Percentiles rank a stretch among this genome's conserved stretches.
Conservation (phyloP, 306 rosid genomes). For the Acacia acuminata region DNA sequence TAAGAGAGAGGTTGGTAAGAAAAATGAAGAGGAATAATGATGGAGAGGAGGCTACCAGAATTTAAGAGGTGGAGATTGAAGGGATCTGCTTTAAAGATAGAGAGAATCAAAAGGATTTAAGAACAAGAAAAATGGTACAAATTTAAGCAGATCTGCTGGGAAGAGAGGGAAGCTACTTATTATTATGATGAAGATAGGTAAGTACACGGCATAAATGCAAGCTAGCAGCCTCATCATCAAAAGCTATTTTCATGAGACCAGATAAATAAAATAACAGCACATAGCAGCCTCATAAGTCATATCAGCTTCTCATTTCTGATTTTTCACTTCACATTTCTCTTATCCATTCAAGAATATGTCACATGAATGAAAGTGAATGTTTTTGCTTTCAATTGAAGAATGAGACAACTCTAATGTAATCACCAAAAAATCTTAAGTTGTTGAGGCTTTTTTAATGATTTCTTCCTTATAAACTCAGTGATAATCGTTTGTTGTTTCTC, state of each 20-base stretch:
- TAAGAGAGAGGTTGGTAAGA: background rate
- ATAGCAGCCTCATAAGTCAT: too few relatives aligned
- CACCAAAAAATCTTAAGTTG: too few relatives aligned
- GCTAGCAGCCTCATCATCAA: background rate
- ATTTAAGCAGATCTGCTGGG: background rate
- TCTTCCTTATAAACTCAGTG: too few relatives aligned
- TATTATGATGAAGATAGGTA: background rate
- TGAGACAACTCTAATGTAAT: background rate
- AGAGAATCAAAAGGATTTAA: slow-evolving; percentile 17
- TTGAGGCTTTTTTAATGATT: too few relatives aligned
- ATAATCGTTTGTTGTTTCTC: too few relatives aligned
- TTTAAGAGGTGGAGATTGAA: background rate
- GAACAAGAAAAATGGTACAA: background rate
- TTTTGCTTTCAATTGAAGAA: slow-evolving; percentile 2
- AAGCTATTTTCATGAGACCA: too few relatives aligned
- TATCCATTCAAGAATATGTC: background rate
- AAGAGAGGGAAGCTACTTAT: background rate
- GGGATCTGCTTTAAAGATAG: background rate
- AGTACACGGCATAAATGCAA: background rate
- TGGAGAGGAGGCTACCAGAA: background rate
- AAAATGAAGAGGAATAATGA: background rate
- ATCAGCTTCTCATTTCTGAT: too few relatives aligned
- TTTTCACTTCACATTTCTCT: background rate
- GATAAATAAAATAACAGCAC: too few relatives aligned
- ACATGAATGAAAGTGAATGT: background rate